Evolutionary conservation across 225 moss, liverwort and hornwort genomes (phyloP), one percentile per base, ranked within the genome.

Genomic region (Marchantia paleacea): DNA sequence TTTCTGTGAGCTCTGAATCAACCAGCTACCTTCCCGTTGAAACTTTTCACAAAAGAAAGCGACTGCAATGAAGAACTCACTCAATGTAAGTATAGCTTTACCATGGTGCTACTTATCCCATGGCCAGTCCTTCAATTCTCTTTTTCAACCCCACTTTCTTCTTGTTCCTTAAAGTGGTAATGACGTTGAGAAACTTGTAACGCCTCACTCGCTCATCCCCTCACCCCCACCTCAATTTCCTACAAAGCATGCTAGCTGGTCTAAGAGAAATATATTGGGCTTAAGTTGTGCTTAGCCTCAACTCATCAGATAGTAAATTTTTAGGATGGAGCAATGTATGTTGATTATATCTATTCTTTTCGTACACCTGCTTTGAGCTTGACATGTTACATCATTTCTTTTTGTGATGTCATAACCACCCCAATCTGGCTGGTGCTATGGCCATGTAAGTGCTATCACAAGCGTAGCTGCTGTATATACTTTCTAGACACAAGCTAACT

Each of bases 361-460:
- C 65, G 65, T 65, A 25, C 65, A 24, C 25, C 22, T 24, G 65
- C n/a, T 19, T 65, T 10, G 65, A 65, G 24, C 65, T 65, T 65
- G 24, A 24, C 65, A 22, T 24, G 65, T 65, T 65, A 25, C 65
- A 8, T 65, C 25, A 57, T 57, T 57, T 57, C 57, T 57, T 19
- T 19, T 57, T 9, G 63, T 65, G 65, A 65, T 65, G 65, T 65
- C 65, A 65, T 65, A 65, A 65, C 65, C 24, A 65, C 65, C 65
- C 65, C 65, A 24, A 24, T 24, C 65, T 24, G 65, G 65, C 65
- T 24, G 65, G 65, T 65, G 65, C 65, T 28, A 24, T 65, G 25
- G 65, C 26, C 65, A 24, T 65, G 25, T 65, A 65, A 65, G 65
- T 7, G 26, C 10, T 24, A 65, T 11, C 65, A 65, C 20, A 65